phyloP scores from a whole-genome alignment of 148 eudicot species.

The Cornus controversa region DNA sequence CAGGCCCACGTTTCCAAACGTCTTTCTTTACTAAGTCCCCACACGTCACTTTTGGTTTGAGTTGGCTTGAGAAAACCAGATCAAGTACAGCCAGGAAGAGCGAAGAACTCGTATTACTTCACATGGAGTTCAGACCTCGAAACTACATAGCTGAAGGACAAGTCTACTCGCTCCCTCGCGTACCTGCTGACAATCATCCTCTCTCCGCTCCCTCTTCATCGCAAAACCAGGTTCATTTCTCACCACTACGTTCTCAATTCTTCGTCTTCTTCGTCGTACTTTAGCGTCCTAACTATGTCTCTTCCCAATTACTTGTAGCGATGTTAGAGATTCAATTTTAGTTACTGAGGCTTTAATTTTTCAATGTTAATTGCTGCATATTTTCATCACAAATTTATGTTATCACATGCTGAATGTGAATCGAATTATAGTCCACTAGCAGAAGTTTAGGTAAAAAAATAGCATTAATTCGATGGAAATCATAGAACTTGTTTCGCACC shows the following conservation, averaged over 20 bases:
- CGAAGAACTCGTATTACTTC: neutral
- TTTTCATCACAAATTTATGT: neutral
- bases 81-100: neutral
- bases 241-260: neutral
- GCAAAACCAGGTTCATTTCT: constrained; percentile 33
- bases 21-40: no score
- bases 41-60: no score
- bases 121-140: constrained; percentile 52
- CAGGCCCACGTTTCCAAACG: no score
- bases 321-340: constrained; percentile 1
- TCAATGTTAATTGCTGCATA: neutral
- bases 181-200: constrained; percentile 46
- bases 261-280: neutral
- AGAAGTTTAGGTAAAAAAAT: no score
- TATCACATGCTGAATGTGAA: neutral
- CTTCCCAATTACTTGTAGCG: neutral
- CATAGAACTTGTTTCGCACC: no score
- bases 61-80: no score
- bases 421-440: no score
- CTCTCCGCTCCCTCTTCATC: constrained; percentile 39
- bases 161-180: constrained; percentile 41
- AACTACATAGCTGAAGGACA: constrained; percentile 44
- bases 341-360: neutral
- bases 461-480: no score
- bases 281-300: neutral